phyloP scores from a whole-genome alignment of 2,329 filamentous ascomycete genomes.

The Colletotrichum tropicicola region DNA sequence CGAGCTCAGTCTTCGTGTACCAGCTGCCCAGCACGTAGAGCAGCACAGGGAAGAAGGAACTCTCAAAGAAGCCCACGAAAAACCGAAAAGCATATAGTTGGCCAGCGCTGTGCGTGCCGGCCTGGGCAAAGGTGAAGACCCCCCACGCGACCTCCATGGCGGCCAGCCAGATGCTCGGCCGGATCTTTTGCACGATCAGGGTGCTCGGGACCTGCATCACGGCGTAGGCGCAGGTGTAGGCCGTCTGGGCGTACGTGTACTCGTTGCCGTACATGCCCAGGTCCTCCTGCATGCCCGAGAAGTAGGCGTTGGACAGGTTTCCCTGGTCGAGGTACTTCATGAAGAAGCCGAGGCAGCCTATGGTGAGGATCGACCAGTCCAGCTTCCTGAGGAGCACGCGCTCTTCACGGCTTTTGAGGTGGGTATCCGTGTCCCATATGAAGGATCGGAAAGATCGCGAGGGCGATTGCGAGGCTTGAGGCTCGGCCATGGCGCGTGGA shows the following conservation, averaged over 20 bases:
- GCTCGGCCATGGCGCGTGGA: neutral
- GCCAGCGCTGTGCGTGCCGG: conserved; percentile 28
- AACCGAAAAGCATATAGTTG: conserved; percentile 54
- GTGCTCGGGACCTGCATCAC: conserved; percentile 38
- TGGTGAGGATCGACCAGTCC: conserved; percentile 33
- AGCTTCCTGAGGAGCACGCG: conserved; percentile 36
- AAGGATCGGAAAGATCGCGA: conserved; percentile 37
- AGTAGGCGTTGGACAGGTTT: conserved; percentile 37
- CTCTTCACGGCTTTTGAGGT: conserved; percentile 37
- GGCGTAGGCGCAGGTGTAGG: conserved; percentile 35
- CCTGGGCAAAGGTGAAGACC: conserved; percentile 19
- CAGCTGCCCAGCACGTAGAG: conserved; percentile 51
- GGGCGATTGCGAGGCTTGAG: neutral
- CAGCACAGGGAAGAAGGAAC: conserved; percentile 36
- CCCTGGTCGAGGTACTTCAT: conserved; percentile 38
- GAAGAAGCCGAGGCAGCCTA: conserved; percentile 24
- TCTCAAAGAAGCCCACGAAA: conserved; percentile 51
- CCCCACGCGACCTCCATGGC: conserved; percentile 37
- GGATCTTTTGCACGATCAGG: conserved; percentile 37
- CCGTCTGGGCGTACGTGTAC: conserved; percentile 35
- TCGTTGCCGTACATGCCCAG: conserved; percentile 36
- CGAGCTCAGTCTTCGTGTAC: conserved; percentile 49
- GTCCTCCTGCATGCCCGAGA: conserved; percentile 39
- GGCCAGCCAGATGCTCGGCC: conserved; percentile 39
- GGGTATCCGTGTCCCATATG: conserved; percentile 39